These are phyloP conservation scores for Pseudogymnoascus sp. DNA, from an alignment of 2,329 filamentous ascomycete genomes.

Conservation along the genomic window DNA sequence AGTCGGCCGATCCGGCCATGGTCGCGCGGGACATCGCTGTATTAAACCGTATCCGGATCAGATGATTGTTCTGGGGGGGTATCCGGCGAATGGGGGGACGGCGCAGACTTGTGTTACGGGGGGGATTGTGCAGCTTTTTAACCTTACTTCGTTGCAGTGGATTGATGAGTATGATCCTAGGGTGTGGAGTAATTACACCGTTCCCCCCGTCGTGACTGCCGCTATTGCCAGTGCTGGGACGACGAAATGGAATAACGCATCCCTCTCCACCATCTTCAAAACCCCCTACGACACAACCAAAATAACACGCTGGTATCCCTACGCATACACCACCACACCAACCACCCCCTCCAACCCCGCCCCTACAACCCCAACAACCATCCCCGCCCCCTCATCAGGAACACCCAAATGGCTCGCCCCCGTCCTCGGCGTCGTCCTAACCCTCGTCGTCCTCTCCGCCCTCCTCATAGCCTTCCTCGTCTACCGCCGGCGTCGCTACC, in stretches of 20 bases:
- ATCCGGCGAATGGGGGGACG: slow-evolving; percentile 29
- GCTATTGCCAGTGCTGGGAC: slow-evolving; percentile 69
- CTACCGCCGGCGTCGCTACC: slow-evolving; percentile 36
- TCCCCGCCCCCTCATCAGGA: background rate
- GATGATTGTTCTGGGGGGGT: slow-evolving; percentile 71
- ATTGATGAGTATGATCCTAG: slow-evolving; percentile 59
- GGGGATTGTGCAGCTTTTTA: slow-evolving; percentile 58
- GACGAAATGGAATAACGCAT: slow-evolving; percentile 47
- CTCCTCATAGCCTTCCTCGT: slow-evolving; percentile 43
- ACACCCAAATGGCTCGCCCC: slow-evolving; percentile 51
- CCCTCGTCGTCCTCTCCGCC: slow-evolving; percentile 46
- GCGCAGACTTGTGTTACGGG: slow-evolving; percentile 41
- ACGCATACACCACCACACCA: slow-evolving; percentile 27
- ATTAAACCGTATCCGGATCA: slow-evolving; percentile 69
- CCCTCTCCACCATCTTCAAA: slow-evolving; percentile 44
- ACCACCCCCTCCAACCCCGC: slow-evolving; percentile 11
- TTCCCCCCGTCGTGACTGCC: slow-evolving; percentile 53
- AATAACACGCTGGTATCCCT: slow-evolving; percentile 54
- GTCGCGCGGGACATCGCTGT: slow-evolving; percentile 65
- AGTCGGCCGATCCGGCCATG: slow-evolving; percentile 40
- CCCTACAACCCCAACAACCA: slow-evolving; percentile 3
- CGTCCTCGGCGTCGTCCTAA: slow-evolving; percentile 53
- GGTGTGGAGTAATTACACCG: slow-evolving; percentile 55
- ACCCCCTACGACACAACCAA: slow-evolving; percentile 46
- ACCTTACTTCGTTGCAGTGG: slow-evolving; percentile 63